phyloP scores from a whole-genome alignment of 306 rosid genomes.

The Datisca glomerata region DNA sequence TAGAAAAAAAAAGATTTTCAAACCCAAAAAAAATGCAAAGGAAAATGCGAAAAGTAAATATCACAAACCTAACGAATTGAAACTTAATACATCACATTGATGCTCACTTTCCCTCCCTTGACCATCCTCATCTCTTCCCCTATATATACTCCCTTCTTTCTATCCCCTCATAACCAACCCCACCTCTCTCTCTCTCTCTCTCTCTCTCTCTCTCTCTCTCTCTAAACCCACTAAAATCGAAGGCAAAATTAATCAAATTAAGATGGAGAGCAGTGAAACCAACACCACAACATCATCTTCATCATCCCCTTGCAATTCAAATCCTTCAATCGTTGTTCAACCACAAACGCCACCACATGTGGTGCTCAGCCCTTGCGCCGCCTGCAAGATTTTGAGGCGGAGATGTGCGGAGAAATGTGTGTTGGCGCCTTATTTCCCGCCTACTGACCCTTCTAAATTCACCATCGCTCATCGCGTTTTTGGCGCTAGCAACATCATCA shows the following conservation, averaged over 20 bases:
- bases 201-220: constrained; percentile 1
- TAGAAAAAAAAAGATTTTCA: no score
- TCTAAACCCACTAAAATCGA: no score
- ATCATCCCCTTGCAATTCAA: no score
- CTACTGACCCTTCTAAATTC: constrained; percentile 12
- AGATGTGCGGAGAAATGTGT: constrained; percentile 14
- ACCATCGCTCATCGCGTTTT: constrained; percentile 16
- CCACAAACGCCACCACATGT: neutral
- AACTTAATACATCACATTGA: constrained; percentile 5
- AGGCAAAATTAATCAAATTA: no score
- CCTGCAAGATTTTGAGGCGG: constrained; percentile 15
- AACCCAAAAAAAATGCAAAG: neutral
- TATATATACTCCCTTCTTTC: neutral
- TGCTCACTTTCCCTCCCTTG: neutral
- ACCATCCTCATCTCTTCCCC: neutral
- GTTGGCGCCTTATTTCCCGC: constrained; percentile 16
- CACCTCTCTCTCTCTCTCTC: constrained; percentile 1
- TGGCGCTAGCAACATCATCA: constrained; percentile 18
- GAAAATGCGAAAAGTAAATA: neutral
- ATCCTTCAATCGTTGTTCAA: no score
- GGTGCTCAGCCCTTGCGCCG: constrained; percentile 11
- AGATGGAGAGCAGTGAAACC: constrained; percentile 6
- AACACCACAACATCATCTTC: neutral
- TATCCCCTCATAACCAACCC: neutral
- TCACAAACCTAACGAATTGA: neutral